phyloP scores from a whole-genome alignment of 83 land plant species.

The Picea abies region DNA sequence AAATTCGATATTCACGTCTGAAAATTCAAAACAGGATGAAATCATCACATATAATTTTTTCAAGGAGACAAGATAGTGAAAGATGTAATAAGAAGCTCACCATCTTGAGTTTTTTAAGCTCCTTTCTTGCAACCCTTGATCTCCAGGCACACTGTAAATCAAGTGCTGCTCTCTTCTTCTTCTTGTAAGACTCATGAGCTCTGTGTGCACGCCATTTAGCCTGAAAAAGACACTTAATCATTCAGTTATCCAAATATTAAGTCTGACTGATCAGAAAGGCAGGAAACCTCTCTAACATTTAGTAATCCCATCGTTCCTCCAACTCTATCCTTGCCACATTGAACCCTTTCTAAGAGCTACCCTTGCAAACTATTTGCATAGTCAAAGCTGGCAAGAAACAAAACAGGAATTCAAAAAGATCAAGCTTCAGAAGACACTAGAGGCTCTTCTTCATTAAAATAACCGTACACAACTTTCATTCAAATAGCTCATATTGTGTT shows the following conservation, averaged over 20 bases:
- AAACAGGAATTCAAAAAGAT: neutral
- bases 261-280: neutral
- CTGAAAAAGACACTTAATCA: constrained; percentile 25
- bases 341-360: neutral
- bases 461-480: neutral
- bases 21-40: neutral
- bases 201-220: constrained; percentile 49
- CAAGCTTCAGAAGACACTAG: neutral
- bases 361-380: neutral
- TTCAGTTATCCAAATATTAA: neutral
- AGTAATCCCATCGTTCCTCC: neutral
- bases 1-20: neutral
- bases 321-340: neutral
- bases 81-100: neutral
- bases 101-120: constrained; percentile 69
- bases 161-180: constrained; percentile 46
- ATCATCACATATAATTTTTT: neutral
- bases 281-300: neutral
- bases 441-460: neutral
- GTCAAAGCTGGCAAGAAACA: neutral
- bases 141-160: constrained; percentile 67
- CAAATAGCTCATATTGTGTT: neutral
- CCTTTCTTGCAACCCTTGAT: constrained; percentile 54
- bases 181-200: constrained; percentile 43
- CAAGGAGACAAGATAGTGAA: neutral